Base-by-base conservation (phyloP, 306 rosid species). In the Cyclanthera cordifolia region DNA sequence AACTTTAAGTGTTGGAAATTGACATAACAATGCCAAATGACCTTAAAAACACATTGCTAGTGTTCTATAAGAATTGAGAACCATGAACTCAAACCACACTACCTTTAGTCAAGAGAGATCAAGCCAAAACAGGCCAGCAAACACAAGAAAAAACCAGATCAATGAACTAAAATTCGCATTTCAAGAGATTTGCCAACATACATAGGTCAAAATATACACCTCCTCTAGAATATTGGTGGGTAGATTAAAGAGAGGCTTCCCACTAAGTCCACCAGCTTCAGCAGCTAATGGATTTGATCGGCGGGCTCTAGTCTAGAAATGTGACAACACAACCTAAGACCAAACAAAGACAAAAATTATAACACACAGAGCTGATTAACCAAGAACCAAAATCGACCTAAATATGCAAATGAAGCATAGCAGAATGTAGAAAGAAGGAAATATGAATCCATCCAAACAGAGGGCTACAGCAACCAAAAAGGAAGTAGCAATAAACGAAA, bases 241-340 rank as follows among this genome's bases (percentile, higher is more conserved):
- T 53, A 75, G 79, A 76, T 75, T 47, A 51, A 90, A 83, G 63
- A 93, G 95, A 73, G 99, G 99, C 85, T 83, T 93, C 85, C 99
- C 99, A 87, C 99, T 93, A 77, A 93, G 79, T 50, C 99, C 99
- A 51, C 99, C 99, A 79, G 82, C 47, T 90, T 93, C 96, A 47
- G 82, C 60, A 78, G 94, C 85, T 75, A 82, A 16, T 58, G 86
- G 87, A 79, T 76, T 65, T 25, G 53, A 45, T 73, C 75, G 55
- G 78, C 85, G 15, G 85, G 24, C 41, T 83, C 95, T 54, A 95
- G 99, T 75, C 99, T 93, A 75, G 99, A 89, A 78, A 73, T 93
- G 89, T 71, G 99, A 82, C 83, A 93, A 82, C 83, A 93, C 86
- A 72, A 93, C 85, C 99, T 93, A 69, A 24, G 50, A 69, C 48